A percentile compares a stretch with the other conserved stretches of the same genome.
Conservation (phyloP, 805 yeast species). For the Saccharomycopsis guyanensis region DNA sequence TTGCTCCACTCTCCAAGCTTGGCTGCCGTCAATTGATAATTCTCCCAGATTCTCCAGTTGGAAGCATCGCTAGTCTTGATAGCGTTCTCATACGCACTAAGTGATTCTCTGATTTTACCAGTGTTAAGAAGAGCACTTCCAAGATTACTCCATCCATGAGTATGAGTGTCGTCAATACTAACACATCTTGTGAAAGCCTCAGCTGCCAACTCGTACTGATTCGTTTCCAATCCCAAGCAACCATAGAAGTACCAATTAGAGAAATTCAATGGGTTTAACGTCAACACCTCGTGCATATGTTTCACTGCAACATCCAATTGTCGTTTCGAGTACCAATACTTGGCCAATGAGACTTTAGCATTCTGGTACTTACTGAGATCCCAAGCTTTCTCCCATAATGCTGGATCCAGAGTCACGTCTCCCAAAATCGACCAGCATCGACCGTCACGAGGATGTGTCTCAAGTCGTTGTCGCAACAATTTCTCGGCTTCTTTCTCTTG, state of each 20-base stretch:
- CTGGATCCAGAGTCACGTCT: constrained; percentile 71
- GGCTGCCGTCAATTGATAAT: constrained; percentile 73
- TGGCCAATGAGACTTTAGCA: constrained; percentile 79
- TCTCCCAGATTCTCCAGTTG: constrained; percentile 90
- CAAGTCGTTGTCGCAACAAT: constrained; percentile 47
- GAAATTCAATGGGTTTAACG: constrained; percentile 62
- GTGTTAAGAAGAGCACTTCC: constrained; percentile 67
- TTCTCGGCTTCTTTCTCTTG: constrained; percentile 58
- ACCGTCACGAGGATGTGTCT: constrained; percentile 61
- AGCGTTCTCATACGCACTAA: constrained; percentile 78
- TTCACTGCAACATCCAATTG: constrained; percentile 46
- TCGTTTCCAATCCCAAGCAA: constrained; percentile 73
- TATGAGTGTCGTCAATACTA: constrained; percentile 69
- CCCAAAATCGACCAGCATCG: constrained; percentile 81
- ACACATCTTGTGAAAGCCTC: constrained; percentile 92
- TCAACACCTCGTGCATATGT: constrained; percentile 69
- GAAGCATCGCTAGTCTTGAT: constrained; percentile 57
- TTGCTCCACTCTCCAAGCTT: constrained; percentile 85
- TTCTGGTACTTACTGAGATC: constrained; percentile 69
- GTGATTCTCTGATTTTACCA: constrained; percentile 68
- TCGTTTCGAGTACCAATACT: constrained; percentile 64
- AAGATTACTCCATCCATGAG: constrained; percentile 87
- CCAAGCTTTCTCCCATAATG: constrained; percentile 83
- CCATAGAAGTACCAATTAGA: constrained; percentile 93
- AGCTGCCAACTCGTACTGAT: constrained; percentile 67